Base-by-base conservation (phyloP, 495 filamentous ascomycete species). In the Margaritispora aquatica region DNA sequence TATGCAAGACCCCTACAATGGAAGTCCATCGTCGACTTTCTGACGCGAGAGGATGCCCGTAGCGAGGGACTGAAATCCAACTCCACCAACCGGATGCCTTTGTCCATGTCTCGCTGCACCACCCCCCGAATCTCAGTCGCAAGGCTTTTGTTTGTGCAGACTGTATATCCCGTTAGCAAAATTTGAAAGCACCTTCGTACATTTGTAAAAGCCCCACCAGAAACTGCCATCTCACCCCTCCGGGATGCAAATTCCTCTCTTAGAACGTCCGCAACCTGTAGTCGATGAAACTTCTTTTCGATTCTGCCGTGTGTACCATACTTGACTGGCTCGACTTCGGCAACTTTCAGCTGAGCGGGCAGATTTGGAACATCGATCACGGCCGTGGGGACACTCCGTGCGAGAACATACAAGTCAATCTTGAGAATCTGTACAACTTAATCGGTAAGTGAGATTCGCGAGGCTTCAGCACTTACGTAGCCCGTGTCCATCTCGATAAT, bases 401-500 rank as follows among this genome's bases (percentile, higher is more conserved):
- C 36, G 2, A 22, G 31, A 36, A 61, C 47, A 46, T 64, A 48
- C 26, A 66, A 46, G 13, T 9, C 22, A 38, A 68, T 59, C 22
- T 62, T 34, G 38, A 68, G 63, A 48, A 68, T 68, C 56, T 47
- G 56, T 38, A 21, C 46, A 10, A n/a, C 19, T 34, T n/a, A n/a
- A n/a, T n/a, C n/a, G n/a, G 31, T 60, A 26, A 65, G 48, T 9
- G 46, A 41, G 13, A 21, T 19, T 31, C 15, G 53, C 34, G 13
- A 34, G 13, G 29, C 29, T 34, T 34, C 29, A 34, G 26, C 36
- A 20, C 36, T 11, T 60, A 68, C 58, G 51, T 62, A 62, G 54
- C 58, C 48, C 26, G 52, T 63, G 54, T 68, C 64, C 13, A 8
- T 51, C 17, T 61, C 59, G 36, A 64, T 29, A 34, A 68, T 51